Evolutionary conservation across 2,329 filamentous ascomycete species (phyloP).

Genomic region (Ambrosiella beaveri): DNA sequence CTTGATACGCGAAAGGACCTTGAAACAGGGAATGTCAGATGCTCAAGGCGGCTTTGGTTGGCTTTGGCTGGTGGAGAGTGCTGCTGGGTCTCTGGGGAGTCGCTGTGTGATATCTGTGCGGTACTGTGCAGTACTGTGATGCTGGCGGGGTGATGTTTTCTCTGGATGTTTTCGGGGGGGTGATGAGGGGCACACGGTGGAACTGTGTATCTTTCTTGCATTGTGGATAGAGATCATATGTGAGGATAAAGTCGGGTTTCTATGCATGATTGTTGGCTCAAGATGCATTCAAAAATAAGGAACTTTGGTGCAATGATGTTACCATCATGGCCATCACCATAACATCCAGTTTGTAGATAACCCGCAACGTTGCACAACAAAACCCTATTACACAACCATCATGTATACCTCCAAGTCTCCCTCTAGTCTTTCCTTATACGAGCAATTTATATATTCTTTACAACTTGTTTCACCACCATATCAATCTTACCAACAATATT

Average conservation of each 20-base stretch:
- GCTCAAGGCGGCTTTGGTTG: not conserved
- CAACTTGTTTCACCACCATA: not conserved
- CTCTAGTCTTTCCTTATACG: not conserved
- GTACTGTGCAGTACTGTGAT: not conserved
- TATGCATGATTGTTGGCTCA: too few relatives aligned
- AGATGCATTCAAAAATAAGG: too few relatives aligned
- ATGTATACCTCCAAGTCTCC: not conserved
- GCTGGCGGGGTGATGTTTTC: too few relatives aligned
- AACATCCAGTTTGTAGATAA: too few relatives aligned
- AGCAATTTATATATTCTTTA: not conserved
- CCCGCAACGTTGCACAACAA: not conserved
- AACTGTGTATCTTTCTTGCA: not conserved
- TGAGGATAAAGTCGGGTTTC: too few relatives aligned
- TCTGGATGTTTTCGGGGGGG: too few relatives aligned
- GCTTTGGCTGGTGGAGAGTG: not conserved
- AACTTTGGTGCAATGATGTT: too few relatives aligned
- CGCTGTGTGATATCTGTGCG: not conserved
- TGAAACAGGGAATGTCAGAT: not conserved
- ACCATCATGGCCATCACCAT: too few relatives aligned
- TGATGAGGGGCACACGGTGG: too few relatives aligned
- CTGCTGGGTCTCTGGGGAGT: not conserved
- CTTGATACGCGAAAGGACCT: not conserved
- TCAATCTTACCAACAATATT: not conserved
- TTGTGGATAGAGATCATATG: not conserved
- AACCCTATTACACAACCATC: not conserved